A percentile compares a stretch with the other conserved stretches of the same genome.
phyloP scores from a whole-genome alignment of 768 basidiomycete species.

The Xerocomus potaroensis region DNA sequence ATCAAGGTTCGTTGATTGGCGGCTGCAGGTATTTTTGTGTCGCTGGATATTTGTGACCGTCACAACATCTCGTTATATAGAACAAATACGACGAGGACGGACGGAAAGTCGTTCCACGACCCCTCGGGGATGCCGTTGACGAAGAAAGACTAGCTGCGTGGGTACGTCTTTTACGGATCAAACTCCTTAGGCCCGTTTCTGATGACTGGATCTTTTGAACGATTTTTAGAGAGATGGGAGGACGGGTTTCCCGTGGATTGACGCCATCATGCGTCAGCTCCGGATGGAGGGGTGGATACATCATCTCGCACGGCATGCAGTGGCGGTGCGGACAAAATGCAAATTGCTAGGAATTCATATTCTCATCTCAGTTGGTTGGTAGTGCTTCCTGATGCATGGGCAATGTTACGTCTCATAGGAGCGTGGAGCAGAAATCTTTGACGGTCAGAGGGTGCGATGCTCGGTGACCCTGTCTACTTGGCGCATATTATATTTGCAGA shows the following conservation, averaged over 20 bases:
- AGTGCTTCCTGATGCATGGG: constrained; percentile 23
- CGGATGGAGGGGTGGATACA: constrained; percentile 14
- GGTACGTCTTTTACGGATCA: constrained; percentile 9
- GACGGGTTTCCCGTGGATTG: constrained; percentile 16
- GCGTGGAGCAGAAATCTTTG: constrained; percentile 15
- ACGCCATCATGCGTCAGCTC: constrained; percentile 20
- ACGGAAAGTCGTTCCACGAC: constrained; percentile 13
- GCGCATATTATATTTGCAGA: constrained; percentile 8
- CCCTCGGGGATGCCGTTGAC: constrained; percentile 12
- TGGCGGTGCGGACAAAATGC: constrained; percentile 28
- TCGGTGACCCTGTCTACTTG: constrained; percentile 13
- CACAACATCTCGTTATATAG: neutral
- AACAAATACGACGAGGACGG: constrained; percentile 4
- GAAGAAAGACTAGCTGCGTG: constrained; percentile 4
- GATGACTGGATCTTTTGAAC: neutral
- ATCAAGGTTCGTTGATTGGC: constrained; percentile 8
- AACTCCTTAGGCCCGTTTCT: neutral
- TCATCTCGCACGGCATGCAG: constrained; percentile 24
- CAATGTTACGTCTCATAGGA: constrained; percentile 27
- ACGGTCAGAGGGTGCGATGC: constrained; percentile 15
- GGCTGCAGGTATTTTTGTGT: constrained; percentile 5
- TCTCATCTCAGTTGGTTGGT: constrained; percentile 27
- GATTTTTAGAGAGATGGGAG: neutral
- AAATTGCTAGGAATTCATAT: constrained; percentile 18
- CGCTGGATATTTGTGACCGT: neutral